A percentile compares a stretch with the other conserved stretches of the same genome.
Conservation (phyloP, 345 rosid genomes). For the Rhizophora mangle region DNA sequence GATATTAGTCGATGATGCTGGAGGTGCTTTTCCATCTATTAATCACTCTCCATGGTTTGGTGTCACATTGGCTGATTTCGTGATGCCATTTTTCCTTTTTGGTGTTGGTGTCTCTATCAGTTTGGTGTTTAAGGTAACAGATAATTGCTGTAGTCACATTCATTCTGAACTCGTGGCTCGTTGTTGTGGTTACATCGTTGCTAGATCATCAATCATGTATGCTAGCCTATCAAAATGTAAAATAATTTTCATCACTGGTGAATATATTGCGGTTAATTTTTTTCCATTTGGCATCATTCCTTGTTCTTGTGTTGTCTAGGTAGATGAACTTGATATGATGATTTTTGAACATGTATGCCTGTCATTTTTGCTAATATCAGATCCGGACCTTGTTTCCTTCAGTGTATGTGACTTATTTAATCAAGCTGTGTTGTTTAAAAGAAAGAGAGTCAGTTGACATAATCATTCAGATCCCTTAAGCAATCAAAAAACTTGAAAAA, state of each 20-base stretch:
- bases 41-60: constrained; percentile 68
- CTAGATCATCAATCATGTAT: background rate
- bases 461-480: background rate
- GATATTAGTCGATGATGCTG: constrained; percentile 63
- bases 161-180: no score
- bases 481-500: background rate
- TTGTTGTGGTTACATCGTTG: background rate
- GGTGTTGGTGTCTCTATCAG: constrained; percentile 51
- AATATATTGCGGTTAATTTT: background rate
- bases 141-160: background rate
- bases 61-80: constrained; percentile 53
- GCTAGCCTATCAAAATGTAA: background rate
- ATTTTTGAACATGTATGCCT: no score
- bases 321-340: no score
- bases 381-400: background rate
- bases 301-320: background rate
- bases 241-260: background rate
- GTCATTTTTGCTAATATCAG: background rate
- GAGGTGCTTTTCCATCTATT: constrained; percentile 57
- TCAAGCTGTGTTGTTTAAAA: background rate
- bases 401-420: background rate
- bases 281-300: background rate
- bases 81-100: constrained; percentile 62
- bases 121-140: constrained; percentile 43
- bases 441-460: background rate